Percentiles rank a stretch among this genome's conserved stretches.
phyloP scores from a whole-genome alignment of 2,329 filamentous ascomycete genomes.

The Colletotrichum caudatum region DNA sequence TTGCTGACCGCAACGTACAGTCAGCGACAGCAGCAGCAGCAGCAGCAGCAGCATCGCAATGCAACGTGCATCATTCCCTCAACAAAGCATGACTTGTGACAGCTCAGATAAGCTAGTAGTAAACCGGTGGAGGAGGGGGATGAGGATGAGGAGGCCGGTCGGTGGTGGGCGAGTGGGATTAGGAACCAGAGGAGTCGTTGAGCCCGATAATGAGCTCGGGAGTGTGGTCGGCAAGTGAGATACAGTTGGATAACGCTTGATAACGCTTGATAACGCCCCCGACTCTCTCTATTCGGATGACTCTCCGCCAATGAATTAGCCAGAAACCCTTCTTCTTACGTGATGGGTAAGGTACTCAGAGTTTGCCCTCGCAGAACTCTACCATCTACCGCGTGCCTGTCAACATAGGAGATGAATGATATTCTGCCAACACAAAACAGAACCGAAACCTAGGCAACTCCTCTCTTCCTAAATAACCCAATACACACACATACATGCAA shows the following conservation, averaged over 20 bases:
- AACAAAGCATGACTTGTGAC: slow-evolving; percentile 13
- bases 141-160: neutral
- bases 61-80: slow-evolving; percentile 10
- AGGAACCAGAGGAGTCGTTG: too few relatives aligned
- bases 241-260: neutral
- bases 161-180: too few relatives aligned
- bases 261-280: neutral
- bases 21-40: neutral
- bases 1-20: slow-evolving; percentile 8
- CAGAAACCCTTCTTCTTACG: neutral
- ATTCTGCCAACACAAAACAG: neutral
- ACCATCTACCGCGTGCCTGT: neutral
- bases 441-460: neutral
- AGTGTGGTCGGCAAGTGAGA: neutral
- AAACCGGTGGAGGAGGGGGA: neutral
- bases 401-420: neutral
- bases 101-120: slow-evolving; percentile 4
- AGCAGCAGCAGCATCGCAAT: neutral
- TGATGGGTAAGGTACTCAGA: neutral
- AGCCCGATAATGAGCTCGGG: slow-evolving; percentile 3
- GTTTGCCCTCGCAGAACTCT: neutral
- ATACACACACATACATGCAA: neutral
- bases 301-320: neutral
- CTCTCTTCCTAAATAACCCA: neutral
- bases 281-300: neutral